Evolutionary conservation across 306 rosid species (phyloP), one percentile per base, ranked within the genome.

Genomic region (Begonia masoniana): DNA sequence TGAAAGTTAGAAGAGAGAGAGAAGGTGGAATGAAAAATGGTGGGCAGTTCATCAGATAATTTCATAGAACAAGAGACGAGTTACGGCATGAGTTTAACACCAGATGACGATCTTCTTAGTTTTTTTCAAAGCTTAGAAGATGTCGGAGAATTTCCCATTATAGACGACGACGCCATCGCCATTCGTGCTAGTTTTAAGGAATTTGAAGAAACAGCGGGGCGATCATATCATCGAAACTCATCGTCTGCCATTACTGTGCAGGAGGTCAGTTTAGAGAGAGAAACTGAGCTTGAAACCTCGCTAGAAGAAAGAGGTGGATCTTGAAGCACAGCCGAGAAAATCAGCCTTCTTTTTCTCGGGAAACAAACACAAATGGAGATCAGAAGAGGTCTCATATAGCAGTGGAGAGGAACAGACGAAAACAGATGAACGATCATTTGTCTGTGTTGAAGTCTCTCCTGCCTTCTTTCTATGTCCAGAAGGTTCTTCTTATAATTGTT

Each of bases 371-470:
- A 3, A 84, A 81, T 52, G 96, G 92, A 19, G 76, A 72, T 50
- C 86, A 69, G 47, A 76, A 64, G 76, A 58, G 77, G 12, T 92
- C 99, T 54, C 99, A 92, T 15, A 92, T 87, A 6, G 74, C 89
- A 0, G 96, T 92, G 50, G 99, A 92, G 64, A 82, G 99, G 42
- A 92, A 86, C 83, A 68, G 99, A 21, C 77, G 99, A 41, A 92
- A 83, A 79, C 99, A 92, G 69, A 92, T 92, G 99, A 92, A 92
- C 51, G 96, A 83, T 58, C 88, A 92, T 51, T 72, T 92, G 66
- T 49, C 95, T 0, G 93, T 81, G 8, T 61, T 92, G 66, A 76
- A 93, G 42, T 79, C 99, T 4, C 95, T 92, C 24, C 83, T 92
- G 99, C 96, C 99, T 68, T 71, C 77, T 64, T 92, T 92, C 67